Evolutionary conservation across 306 rosid genomes (phyloP).

Genomic region (Vicia villosa): DNA sequence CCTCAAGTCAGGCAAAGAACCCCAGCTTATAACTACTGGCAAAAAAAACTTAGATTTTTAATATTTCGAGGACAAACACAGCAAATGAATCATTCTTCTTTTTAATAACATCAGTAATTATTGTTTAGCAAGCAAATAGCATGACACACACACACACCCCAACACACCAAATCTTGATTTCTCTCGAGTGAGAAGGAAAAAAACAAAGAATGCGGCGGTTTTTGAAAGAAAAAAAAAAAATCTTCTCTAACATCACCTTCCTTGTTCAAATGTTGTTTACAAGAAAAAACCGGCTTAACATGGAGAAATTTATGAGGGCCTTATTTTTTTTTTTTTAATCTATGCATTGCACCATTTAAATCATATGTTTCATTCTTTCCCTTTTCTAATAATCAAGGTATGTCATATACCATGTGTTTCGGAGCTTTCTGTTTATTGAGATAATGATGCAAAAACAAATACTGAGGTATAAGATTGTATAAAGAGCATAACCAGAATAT

Average conservation of each 20-base stretch:
- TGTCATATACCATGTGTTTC: not conserved
- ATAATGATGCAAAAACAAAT: no score
- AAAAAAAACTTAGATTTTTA: not conserved
- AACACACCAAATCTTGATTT: not conserved
- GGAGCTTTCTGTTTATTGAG: not conserved
- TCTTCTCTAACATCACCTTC: not conserved
- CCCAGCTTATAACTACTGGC: slow-evolving; percentile 21
- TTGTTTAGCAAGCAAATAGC: slow-evolving; percentile 7
- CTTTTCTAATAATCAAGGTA: not conserved
- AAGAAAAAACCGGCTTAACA: not conserved
- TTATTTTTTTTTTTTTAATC: not conserved
- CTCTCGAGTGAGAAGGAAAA: not conserved
- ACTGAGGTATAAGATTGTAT: not conserved
- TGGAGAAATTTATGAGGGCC: not conserved
- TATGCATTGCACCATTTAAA: not conserved
- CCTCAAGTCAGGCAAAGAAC: slow-evolving; percentile 15
- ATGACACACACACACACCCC: not conserved
- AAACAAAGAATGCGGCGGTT: not conserved
- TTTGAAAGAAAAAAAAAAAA: not conserved
- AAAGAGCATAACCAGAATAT: not conserved
- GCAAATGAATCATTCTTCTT: slow-evolving; percentile 1
- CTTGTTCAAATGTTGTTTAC: not conserved
- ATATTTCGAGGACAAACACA: not conserved
- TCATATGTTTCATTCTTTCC: not conserved
- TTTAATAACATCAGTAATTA: not conserved